Percentiles rank a stretch among this genome's conserved stretches.
Conservation (phyloP, 2,329 filamentous ascomycete species). For the Clarireedia hainanense region DNA sequence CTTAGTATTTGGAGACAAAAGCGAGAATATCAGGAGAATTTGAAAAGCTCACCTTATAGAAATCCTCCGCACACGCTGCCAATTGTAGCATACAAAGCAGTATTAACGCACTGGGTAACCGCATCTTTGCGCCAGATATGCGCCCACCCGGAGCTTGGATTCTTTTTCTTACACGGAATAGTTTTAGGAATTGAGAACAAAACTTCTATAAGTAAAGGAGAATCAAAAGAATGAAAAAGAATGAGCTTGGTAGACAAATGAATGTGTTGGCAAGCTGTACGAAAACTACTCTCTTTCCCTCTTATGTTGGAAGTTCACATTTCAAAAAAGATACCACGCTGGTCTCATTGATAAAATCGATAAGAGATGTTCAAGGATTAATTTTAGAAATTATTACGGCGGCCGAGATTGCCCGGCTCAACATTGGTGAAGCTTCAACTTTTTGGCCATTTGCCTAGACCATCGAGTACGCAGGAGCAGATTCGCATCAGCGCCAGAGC, state of each 20-base stretch:
- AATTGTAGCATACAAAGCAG: constrained; percentile 48
- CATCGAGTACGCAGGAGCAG: not conserved
- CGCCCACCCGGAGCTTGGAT: constrained; percentile 12
- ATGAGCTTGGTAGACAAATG: not conserved
- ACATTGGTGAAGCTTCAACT: not conserved
- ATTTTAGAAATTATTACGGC: not conserved
- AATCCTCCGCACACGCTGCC: constrained; percentile 58
- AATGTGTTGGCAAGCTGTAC: not conserved
- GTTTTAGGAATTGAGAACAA: not conserved
- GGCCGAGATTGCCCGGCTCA: not conserved
- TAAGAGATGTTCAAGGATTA: not conserved
- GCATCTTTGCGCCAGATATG: constrained; percentile 34
- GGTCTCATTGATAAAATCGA: constrained; percentile 8
- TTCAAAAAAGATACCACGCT: constrained; percentile 11
- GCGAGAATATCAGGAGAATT: constrained; percentile 27
- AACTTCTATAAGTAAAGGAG: not conserved
- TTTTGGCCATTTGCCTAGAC: not conserved
- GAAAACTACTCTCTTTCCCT: not conserved
- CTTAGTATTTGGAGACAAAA: constrained; percentile 10
- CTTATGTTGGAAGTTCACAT: not conserved
- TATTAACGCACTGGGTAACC: constrained; percentile 44
- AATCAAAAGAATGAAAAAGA: not conserved
- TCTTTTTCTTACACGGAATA: constrained; percentile 1
- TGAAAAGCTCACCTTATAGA: constrained; percentile 61
- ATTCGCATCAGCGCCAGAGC: not conserved